These are phyloP conservation scores for Boletus semigastroideus DNA, from an alignment of 1,284 basidiomycete species.

Conservation along the genomic window DNA sequence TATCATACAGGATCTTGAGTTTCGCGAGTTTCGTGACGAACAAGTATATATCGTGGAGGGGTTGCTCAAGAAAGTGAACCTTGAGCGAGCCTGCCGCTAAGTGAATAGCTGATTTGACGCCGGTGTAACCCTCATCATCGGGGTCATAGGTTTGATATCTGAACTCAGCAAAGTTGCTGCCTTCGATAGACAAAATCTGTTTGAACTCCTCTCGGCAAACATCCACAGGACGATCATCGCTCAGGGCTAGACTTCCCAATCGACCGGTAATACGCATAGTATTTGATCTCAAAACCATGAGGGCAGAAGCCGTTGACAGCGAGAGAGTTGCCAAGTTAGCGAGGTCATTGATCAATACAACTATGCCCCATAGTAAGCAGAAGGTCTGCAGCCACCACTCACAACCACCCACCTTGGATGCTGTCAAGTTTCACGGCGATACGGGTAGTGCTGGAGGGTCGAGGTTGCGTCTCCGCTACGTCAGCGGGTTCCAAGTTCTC, in stretches of 20 bases:
- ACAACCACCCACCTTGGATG: conserved; percentile 62
- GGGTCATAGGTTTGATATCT: conserved; percentile 93
- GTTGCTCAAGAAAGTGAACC: conserved; percentile 86
- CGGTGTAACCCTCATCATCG: conserved; percentile 63
- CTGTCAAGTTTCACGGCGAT: conserved; percentile 87
- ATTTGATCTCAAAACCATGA: conserved; percentile 72
- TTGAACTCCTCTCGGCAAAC: conserved; percentile 73
- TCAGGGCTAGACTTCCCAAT: conserved; percentile 83
- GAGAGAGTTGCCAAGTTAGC: conserved; percentile 82
- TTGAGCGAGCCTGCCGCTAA: conserved; percentile 91
- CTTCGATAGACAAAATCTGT: conserved; percentile 92
- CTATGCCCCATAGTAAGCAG: conserved; percentile 39
- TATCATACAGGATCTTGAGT: conserved; percentile 93
- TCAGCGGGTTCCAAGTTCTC: conserved; percentile 14
- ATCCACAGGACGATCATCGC: conserved; percentile 69
- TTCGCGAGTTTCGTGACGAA: conserved; percentile 89
- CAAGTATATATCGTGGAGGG: conserved; percentile 81
- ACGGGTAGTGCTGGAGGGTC: conserved; percentile 64
- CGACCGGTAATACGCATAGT: conserved; percentile 83
- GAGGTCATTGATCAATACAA: conserved; percentile 81
- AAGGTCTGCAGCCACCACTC: background rate
- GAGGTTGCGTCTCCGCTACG: conserved; percentile 15
- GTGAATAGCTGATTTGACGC: conserved; percentile 85
- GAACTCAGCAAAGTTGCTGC: conserved; percentile 94
- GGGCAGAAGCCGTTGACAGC: conserved; percentile 89